A percentile compares a stretch with the other conserved stretches of the same genome.
phyloP scores from a whole-genome alignment of 345 rosid species.

The Bretschneidera sinensis region DNA sequence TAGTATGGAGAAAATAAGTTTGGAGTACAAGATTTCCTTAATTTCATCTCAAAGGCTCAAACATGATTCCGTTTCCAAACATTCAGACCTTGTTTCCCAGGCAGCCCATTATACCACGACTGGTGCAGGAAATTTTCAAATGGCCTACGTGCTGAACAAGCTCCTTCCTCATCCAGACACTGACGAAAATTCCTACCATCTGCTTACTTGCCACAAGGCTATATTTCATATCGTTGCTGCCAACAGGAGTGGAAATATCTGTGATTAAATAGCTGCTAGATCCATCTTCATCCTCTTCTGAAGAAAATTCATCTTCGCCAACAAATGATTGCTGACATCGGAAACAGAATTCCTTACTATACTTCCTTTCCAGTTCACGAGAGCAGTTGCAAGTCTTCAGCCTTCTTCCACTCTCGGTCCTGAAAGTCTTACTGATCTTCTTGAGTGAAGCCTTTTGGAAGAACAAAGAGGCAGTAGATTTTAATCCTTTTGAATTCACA shows the following conservation, averaged over 20 bases:
- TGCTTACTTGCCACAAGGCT: conserved; percentile 80
- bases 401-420: conserved; percentile 64
- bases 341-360: conserved; percentile 65
- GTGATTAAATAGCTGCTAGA: conserved; percentile 25
- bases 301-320: conserved; percentile 48
- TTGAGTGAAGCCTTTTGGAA: conserved; percentile 74
- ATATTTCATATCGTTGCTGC: conserved; percentile 48
- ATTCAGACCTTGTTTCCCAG: conserved; percentile 81
- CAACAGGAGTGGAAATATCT: conserved; percentile 23
- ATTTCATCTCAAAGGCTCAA: background rate
- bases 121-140: conserved; percentile 59
- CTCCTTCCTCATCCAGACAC: conserved; percentile 84
- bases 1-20: too few species aligned
- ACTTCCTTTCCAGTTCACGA: conserved; percentile 47
- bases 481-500: conserved; percentile 21
- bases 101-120: conserved; percentile 89
- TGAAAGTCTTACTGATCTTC: conserved; percentile 70
- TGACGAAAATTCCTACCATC: conserved; percentile 95
- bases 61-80: background rate
- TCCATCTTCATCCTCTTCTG: conserved; percentile 67
- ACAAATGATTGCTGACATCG: conserved; percentile 50
- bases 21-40: background rate
- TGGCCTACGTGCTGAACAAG: conserved; percentile 73
- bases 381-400: conserved; percentile 84
- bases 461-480: conserved; percentile 34